Conservation (phyloP, 805 yeast species). For the Schwanniomyces pseudopolymorphus region DNA sequence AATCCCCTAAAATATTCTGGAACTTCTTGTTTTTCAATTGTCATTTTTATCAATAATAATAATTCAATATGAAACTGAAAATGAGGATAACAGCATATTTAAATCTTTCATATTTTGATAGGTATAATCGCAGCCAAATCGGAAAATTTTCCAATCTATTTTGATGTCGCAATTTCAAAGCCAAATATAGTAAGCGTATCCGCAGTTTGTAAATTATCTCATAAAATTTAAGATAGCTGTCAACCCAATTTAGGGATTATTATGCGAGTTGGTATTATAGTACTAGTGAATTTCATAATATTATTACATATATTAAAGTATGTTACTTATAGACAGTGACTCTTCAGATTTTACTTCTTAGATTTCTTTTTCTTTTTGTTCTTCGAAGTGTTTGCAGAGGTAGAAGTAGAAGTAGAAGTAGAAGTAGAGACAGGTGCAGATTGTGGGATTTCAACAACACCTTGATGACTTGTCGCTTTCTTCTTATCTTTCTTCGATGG, state of each 20-base stretch:
- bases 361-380: constrained; percentile 13
- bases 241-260: constrained; percentile 11
- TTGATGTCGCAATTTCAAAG: neutral
- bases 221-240: neutral
- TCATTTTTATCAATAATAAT: neutral
- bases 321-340: neutral
- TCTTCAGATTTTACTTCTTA: constrained; percentile 17
- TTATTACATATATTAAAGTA: neutral
- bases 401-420: constrained; percentile 4
- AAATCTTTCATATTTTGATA: no score
- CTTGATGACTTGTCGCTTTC: constrained; percentile 24
- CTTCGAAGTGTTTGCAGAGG: constrained; percentile 4
- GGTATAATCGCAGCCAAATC: neutral
- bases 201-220: neutral
- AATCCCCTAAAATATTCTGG: constrained; percentile 32
- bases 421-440: constrained; percentile 6
- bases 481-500: constrained; percentile 65
- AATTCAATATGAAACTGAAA: no score
- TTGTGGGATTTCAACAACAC: constrained; percentile 18
- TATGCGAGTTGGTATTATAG: constrained; percentile 10
- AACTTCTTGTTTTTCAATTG: constrained; percentile 5
- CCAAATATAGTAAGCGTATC: neutral
- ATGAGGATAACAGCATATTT: neutral
- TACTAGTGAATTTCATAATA: neutral
- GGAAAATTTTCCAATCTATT: neutral